phyloP scores from a whole-genome alignment of 2,329 filamentous ascomycete species.

The Herpotrichia juniperi region DNA sequence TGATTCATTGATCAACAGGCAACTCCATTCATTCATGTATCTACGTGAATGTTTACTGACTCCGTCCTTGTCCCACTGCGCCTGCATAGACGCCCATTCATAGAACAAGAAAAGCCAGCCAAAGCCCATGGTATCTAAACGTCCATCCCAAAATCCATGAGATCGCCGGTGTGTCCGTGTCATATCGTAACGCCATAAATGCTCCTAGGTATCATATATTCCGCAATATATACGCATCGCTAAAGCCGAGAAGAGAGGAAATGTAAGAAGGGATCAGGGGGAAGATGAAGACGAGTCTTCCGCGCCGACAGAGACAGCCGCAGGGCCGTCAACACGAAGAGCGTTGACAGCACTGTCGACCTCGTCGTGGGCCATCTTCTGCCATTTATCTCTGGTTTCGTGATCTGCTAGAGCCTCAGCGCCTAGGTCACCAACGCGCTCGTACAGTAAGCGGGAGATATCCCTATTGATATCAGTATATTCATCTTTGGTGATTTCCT shows the following conservation, averaged over 20 bases:
- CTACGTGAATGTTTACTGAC: background rate
- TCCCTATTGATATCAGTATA: conserved; percentile 92
- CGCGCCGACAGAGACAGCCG: conserved; percentile 26
- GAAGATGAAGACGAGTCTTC: conserved; percentile 38
- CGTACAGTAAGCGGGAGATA: conserved; percentile 88
- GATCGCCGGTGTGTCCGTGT: background rate
- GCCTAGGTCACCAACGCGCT: conserved; percentile 58
- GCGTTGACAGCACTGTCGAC: conserved; percentile 72
- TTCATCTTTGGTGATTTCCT: conserved; percentile 82
- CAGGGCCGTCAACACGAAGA: conserved; percentile 22
- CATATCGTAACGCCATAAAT: background rate
- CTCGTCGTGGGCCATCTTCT: conserved; percentile 77
- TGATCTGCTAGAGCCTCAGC: conserved; percentile 64
- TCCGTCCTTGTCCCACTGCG: background rate
- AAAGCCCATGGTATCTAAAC: conserved; percentile 2
- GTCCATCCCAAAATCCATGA: background rate
- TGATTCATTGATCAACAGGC: background rate
- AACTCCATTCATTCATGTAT: background rate
- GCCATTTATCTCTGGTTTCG: conserved; percentile 71
- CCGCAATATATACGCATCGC: background rate
- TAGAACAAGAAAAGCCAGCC: conserved; percentile 1
- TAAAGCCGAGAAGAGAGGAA: background rate
- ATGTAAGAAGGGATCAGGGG: conserved; percentile 14
- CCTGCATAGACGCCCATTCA: background rate
- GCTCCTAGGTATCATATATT: background rate